A percentile compares a stretch with the other conserved stretches of the same genome.
Conservation (phyloP, 164 flowering plant genomes). For the Stephania yunnanensis region DNA sequence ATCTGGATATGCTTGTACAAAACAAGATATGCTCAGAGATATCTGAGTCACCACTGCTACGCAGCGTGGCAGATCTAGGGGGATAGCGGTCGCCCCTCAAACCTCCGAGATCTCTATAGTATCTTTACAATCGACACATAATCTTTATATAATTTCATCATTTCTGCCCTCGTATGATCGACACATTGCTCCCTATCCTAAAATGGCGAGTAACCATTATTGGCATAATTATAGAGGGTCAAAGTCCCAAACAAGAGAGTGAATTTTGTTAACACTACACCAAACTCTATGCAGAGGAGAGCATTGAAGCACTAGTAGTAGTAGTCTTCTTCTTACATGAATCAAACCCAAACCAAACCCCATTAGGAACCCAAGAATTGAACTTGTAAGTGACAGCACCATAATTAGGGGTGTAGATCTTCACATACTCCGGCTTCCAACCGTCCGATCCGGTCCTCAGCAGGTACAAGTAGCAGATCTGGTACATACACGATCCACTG, state of each 20-base stretch:
- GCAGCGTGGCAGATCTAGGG: too few relatives aligned
- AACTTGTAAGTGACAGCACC: constrained; percentile 34
- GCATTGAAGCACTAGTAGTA: constrained; percentile 5
- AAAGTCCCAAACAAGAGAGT: neutral
- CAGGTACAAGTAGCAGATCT: constrained; percentile 54
- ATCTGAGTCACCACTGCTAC: too few relatives aligned
- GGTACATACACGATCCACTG: constrained; percentile 56
- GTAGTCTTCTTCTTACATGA: constrained; percentile 20
- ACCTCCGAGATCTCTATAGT: too few relatives aligned
- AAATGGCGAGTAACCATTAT: neutral
- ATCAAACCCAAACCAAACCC: constrained; percentile 61
- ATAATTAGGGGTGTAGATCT: constrained; percentile 25
- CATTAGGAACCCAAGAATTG: constrained; percentile 41
- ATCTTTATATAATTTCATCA: too few relatives aligned
- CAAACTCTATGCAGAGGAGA: constrained; percentile 9
- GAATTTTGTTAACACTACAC: too few relatives aligned
- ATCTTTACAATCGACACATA: too few relatives aligned
- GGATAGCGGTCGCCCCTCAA: too few relatives aligned
- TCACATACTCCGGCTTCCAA: constrained; percentile 57
- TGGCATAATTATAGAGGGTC: too few relatives aligned
- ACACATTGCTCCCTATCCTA: too few relatives aligned
- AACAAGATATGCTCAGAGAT: too few relatives aligned
- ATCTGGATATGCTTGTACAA: too few relatives aligned
- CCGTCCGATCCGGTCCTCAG: constrained; percentile 59
- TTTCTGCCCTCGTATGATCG: too few relatives aligned